A percentile compares a stretch with the other conserved stretches of the same genome.
Evolutionary conservation across 2,329 filamentous ascomycete genomes (phyloP).

Genomic region (Hypoxylon sp.): DNA sequence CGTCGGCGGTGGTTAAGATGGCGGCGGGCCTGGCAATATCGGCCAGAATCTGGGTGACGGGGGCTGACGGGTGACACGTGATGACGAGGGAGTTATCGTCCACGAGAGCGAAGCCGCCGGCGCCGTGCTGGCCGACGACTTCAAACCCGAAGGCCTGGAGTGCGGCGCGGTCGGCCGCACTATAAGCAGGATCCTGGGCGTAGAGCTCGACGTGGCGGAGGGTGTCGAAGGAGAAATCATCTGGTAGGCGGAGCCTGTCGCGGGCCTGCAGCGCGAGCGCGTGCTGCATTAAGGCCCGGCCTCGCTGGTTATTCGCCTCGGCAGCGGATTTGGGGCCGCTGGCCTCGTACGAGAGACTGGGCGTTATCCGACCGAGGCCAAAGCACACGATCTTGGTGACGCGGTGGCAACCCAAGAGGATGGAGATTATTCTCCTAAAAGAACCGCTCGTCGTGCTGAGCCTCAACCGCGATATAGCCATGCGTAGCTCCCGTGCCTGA

Average conservation of each 20-base stretch:
- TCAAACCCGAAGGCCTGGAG: conserved; percentile 33
- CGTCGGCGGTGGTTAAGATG: background rate
- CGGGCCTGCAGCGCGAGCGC: conserved; percentile 36
- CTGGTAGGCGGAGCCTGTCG: no score
- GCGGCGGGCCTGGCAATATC: conserved; percentile 47
- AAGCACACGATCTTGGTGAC: conserved; percentile 42
- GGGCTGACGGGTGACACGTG: conserved; percentile 43
- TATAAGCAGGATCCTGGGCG: conserved; percentile 39
- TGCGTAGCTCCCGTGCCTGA: no score
- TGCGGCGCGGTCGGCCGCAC: conserved; percentile 4
- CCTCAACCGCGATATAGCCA: no score
- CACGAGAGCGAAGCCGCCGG: conserved; percentile 46
- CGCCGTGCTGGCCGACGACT: conserved; percentile 36
- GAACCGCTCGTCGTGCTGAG: no score
- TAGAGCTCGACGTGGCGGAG: conserved; percentile 28
- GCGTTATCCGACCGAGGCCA: no score
- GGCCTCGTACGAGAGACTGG: no score
- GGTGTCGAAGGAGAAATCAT: conserved; percentile 11
- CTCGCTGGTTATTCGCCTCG: no score
- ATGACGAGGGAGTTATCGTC: conserved; percentile 48
- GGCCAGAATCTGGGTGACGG: conserved; percentile 48
- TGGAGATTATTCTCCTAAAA: no score
- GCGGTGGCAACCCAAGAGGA: no score
- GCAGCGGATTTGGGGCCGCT: no score
- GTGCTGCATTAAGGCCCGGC: conserved; percentile 37